Base-by-base conservation (phyloP, 805 yeast species). In the Wickerhamiella australiensis region DNA sequence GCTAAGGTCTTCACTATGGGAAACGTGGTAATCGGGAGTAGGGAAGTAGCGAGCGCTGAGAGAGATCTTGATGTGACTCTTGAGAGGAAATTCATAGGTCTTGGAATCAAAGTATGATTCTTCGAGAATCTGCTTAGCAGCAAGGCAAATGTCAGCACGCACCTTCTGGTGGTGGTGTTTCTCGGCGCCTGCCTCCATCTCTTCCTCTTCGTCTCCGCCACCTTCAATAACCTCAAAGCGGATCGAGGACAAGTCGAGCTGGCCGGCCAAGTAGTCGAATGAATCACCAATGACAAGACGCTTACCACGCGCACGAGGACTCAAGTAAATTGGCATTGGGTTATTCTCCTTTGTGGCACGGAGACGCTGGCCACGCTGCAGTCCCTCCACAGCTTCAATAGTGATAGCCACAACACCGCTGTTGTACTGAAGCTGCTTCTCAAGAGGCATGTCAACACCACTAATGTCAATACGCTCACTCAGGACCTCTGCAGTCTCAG, bases 341-440 rank as follows among this genome's bases (percentile, higher is more conserved):
- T 70, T 75, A 57, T 77, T 79, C 65, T 92, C 96, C 58, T 85
- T 80, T 63, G 76, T 83, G 0, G 79, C 75, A 63, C 87, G 94
- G 20, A 92, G 67, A 54, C 75, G 82, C 15, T 78, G 73, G 52
- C 77, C 78, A n/a, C 53, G 45, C 5, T 26, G 41, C 23, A 54
- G 54, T 21, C 59, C 59, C 12, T 48, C 49, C 21, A 57, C 50
- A 7, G 51, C 15, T 8, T 51, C 58, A 7, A 92, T 62, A 45
- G 83, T 78, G 57, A 72, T 75, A 1, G 82, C 82, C 46, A 88
- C 69, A 17, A 87, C 79, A 69, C 98, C 99, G 21, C 85, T 72
- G 51, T 76, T 74, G 61, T 76, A 73, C 23, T 74, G 70, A 17
- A 75, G 53, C 50, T 85, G 71, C 54, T 85, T 75, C 15, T 73